Evolutionary conservation across 208 protist species (phyloP).

Genomic region (Endotrypanum monterogeii): DNA sequence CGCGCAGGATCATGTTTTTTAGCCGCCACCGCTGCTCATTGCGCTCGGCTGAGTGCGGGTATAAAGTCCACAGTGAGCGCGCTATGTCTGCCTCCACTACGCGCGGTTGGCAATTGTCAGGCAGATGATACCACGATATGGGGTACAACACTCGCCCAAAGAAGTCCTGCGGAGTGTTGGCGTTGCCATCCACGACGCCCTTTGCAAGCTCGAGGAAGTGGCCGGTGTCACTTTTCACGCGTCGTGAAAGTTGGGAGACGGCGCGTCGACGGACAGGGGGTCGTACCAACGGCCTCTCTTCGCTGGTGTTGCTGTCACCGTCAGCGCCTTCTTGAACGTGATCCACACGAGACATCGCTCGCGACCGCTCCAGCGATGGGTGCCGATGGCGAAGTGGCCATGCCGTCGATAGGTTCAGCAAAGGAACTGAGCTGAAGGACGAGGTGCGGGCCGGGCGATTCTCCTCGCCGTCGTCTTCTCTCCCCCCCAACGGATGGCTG

Average conservation of each 20-base stretch:
- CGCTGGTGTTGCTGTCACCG: background rate
- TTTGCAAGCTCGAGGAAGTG: constrained; percentile 10
- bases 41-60: constrained; percentile 52
- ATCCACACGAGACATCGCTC: background rate
- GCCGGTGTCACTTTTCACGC: constrained; percentile 25
- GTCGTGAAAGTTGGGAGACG: constrained; percentile 32
- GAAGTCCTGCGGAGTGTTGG: constrained; percentile 3
- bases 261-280: constrained; percentile 23
- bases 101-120: constrained; percentile 79
- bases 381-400: constrained; percentile 18
- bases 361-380: constrained; percentile 8
- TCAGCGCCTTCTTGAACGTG: background rate
- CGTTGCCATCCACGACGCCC: background rate
- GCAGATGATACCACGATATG: constrained; percentile 31
- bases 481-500: constrained; percentile 2
- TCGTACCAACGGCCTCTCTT: background rate
- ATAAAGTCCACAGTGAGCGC: constrained; percentile 81
- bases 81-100: constrained; percentile 79
- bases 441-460: background rate
- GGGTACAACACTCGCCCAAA: constrained; percentile 10
- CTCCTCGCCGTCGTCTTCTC: background rate
- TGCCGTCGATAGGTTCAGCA: background rate
- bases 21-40: constrained; percentile 46
- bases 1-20: constrained; percentile 55
- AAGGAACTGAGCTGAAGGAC: background rate